Conservation (phyloP, 805 yeast species). For the Wickerhamomyces canadensis region DNA sequence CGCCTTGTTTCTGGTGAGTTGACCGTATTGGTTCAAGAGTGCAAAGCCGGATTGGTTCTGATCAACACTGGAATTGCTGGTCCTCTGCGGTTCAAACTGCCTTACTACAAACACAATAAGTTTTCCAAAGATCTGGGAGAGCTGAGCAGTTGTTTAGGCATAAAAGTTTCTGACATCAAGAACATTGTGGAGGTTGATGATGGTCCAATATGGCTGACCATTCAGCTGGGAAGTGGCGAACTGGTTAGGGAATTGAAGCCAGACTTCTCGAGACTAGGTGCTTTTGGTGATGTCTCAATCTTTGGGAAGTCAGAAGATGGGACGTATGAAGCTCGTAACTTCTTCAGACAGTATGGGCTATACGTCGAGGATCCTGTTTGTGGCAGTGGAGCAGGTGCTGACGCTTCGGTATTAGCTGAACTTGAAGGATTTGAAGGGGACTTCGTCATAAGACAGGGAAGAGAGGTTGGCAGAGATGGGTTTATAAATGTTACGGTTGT, state of each 20-base stretch:
- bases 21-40: conserved; percentile 36
- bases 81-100: conserved; percentile 26
- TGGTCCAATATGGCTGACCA: conserved; percentile 43
- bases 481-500: conserved; percentile 23
- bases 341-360: conserved; percentile 30
- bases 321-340: conserved; percentile 38
- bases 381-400: conserved; percentile 42
- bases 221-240: conserved; percentile 27
- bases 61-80: conserved; percentile 22
- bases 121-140: conserved; percentile 7
- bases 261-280: conserved; percentile 24
- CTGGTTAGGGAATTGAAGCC: conserved; percentile 30
- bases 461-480: conserved; percentile 35
- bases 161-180: conserved; percentile 6
- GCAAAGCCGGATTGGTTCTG: conserved; percentile 38
- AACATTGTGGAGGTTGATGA: conserved; percentile 30
- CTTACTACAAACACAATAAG: conserved; percentile 13
- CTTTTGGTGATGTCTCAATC: conserved; percentile 32
- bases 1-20: conserved; percentile 26
- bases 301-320: conserved; percentile 31
- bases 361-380: conserved; percentile 50
- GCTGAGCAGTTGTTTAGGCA: conserved; percentile 10
- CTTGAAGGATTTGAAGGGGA: conserved; percentile 14
- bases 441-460: conserved; percentile 32
- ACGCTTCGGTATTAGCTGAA: conserved; percentile 25